Evolutionary conservation across 768 basidiomycete genomes (phyloP).

Genomic region (Naganishia randhawae): DNA sequence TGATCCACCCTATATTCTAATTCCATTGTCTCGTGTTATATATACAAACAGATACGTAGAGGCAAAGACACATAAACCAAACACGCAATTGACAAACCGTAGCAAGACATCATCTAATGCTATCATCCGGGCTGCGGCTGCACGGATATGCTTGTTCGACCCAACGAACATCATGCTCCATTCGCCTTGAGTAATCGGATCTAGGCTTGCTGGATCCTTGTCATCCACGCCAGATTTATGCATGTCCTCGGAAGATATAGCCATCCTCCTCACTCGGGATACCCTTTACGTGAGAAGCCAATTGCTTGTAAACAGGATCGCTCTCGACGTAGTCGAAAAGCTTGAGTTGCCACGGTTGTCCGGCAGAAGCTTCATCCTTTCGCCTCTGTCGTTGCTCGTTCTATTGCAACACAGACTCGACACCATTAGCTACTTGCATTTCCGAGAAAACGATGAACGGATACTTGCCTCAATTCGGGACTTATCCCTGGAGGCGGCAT

Average conservation of each 20-base stretch:
- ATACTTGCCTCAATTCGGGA: constrained; percentile 73
- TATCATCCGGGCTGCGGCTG: neutral
- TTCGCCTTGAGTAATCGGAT: neutral
- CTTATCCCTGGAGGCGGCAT: constrained; percentile 84
- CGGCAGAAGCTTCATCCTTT: constrained; percentile 72
- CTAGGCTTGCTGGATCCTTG: neutral
- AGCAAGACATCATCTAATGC: constrained; percentile 1
- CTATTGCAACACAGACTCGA: constrained; percentile 52
- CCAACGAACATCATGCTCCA: neutral
- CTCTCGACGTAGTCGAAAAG: constrained; percentile 69
- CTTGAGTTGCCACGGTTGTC: constrained; percentile 67
- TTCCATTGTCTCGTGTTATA: neutral
- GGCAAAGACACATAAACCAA: neutral
- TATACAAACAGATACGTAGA: neutral
- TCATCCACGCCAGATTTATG: neutral
- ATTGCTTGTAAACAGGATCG: constrained; percentile 69
- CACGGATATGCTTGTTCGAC: neutral
- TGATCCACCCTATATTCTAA: neutral
- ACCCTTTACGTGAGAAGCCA: constrained; percentile 60
- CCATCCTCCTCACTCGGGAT: constrained; percentile 69
- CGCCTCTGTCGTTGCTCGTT: constrained; percentile 87
- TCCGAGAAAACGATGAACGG: neutral
- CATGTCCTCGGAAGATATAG: constrained; percentile 58
- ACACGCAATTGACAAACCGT: neutral
- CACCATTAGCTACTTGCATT: neutral